phyloP scores from a whole-genome alignment of 805 yeast genomes.

The Wickerhamiella nectarea region DNA sequence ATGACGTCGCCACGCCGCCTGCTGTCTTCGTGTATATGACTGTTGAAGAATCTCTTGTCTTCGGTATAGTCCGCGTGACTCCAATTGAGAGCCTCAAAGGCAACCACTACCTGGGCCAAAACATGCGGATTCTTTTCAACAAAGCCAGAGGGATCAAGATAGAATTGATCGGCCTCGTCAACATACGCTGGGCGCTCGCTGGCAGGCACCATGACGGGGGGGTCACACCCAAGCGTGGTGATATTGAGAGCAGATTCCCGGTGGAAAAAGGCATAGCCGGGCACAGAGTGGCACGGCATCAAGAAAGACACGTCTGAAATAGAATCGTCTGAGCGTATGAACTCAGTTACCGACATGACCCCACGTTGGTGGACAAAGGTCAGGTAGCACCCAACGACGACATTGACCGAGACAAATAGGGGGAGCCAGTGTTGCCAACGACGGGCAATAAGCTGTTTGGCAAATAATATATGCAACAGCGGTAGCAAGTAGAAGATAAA shows the following conservation, averaged over 20 bases:
- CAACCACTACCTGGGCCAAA: constrained; percentile 33
- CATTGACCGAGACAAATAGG: constrained; percentile 28
- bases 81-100: constrained; percentile 54
- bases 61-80: constrained; percentile 22
- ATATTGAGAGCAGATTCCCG: constrained; percentile 29
- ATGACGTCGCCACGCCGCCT: constrained; percentile 69
- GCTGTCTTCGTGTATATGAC: constrained; percentile 73
- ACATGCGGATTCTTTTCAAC: constrained; percentile 35
- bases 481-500: constrained; percentile 83
- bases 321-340: constrained; percentile 31
- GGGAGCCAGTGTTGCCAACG: constrained; percentile 8
- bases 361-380: constrained; percentile 76
- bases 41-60: constrained; percentile 53
- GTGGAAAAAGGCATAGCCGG: constrained; percentile 80
- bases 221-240: constrained; percentile 86
- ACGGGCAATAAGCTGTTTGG: constrained; percentile 27
- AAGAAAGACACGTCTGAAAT: constrained; percentile 58
- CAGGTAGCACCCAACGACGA: constrained; percentile 36
- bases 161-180: constrained; percentile 82
- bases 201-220: constrained; percentile 40
- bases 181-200: constrained; percentile 36
- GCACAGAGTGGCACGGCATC: constrained; percentile 96
- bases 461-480: constrained; percentile 39
- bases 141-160: constrained; percentile 49
- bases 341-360: constrained; percentile 51